Evolutionary conservation across 306 rosid species (phyloP).

Genomic region (Cicer arietinum): DNA sequence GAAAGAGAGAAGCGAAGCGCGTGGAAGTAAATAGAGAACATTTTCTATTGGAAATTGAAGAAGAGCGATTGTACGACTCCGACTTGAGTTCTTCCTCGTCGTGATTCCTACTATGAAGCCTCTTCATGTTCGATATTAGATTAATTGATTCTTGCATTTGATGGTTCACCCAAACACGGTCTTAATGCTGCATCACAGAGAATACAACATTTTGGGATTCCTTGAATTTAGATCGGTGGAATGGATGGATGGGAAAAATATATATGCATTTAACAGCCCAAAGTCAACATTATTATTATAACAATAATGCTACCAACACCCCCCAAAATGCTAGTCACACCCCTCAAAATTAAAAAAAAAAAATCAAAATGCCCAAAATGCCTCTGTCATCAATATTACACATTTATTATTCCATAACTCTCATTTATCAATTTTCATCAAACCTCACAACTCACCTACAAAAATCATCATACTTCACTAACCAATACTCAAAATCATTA

Average conservation of each 20-base stretch:
- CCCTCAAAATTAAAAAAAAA: no score
- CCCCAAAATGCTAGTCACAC: no score
- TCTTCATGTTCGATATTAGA: conserved; percentile 14
- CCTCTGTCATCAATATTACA: no score
- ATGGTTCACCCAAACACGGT: background rate
- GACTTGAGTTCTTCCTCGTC: background rate
- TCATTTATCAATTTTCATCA: no score
- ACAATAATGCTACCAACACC: background rate
- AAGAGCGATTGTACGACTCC: background rate
- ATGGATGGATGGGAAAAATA: background rate
- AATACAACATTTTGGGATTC: background rate
- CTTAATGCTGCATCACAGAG: background rate
- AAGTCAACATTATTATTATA: background rate
- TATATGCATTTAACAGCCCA: background rate
- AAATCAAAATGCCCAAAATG: no score
- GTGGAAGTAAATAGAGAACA: background rate
- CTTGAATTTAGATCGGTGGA: conserved; percentile 5
- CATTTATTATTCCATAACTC: no score
- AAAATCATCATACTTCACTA: no score
- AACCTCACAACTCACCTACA: no score
- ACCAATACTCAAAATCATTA: no score
- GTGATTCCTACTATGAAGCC: conserved; percentile 9
- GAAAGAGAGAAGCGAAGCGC: conserved; percentile 23
- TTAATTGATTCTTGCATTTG: background rate
- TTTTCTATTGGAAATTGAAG: background rate